Evolutionary conservation across 352 stramenopile genomes (phyloP), one percentile per base, ranked within the genome.

Genomic region (Pythium phragmiticola): DNA sequence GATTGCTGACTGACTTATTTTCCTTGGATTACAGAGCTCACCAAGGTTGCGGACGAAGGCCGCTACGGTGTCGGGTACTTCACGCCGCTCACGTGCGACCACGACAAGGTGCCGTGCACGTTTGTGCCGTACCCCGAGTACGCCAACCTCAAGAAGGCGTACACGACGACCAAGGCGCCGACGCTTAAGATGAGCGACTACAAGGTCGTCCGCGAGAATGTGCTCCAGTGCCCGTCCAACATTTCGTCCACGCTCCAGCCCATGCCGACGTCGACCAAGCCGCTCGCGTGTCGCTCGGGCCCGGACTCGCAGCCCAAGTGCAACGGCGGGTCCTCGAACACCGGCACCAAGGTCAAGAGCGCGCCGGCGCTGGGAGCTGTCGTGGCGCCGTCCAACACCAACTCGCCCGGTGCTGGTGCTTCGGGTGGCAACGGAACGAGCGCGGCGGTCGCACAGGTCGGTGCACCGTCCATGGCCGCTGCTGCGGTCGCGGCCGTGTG

Each of bases 41-140:
- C 36, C 0, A 83, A 82, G 66, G 68, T 56, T 3, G 70, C 58
- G 12, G 78, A 90, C 41, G 57, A 76, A 41, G 78, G 75, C 57
- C 78, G 80, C 41, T 88, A 79, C 57, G 81, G 81, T 9, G 64
- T 89, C 13, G 76, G 77, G 7, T 89, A 89, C 69, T 90, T 88
- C 57, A 54, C 74, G 23, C 79, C 82, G 23, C 72, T 86, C 37
- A 60, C 83, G 23, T 89, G 82, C 46, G 72, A 89, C 65, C 75
- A 88, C 49, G 62, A 82, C 30, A 69, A 58, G 12, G 72, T 70
- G 4, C 65, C 67, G 47, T 89, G 80, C 65, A 61, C 73, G 42
- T 89, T 86, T 57, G 80, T 60, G 23, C 61, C 75, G 13, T 88
- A 88, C 43, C 79, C 79, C 4, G 78, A 90, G 51, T 87, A 74